Evolutionary conservation across 495 filamentous ascomycete species (phyloP), one percentile per base, ranked within the genome.

Genomic region (Xylaria castorea): DNA sequence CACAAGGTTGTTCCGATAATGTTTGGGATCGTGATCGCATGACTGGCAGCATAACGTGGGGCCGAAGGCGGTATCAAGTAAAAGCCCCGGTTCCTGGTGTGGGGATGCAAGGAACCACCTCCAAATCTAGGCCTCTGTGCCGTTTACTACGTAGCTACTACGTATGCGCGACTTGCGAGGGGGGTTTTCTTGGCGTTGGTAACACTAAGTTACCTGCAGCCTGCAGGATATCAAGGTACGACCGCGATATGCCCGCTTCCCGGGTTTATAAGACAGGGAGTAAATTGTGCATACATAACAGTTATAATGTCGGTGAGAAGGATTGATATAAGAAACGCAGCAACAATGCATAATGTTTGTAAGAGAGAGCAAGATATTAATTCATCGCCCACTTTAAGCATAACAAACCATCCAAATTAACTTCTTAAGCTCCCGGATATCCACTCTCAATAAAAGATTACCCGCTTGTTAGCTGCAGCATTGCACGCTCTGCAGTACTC

Each of bases 221-320:
- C 8, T 42, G 40, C 40, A 42, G 40, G 40, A 42, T 42, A 50
- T 50, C 16, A 11, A 67, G 20, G 38, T 51, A 34, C n/a, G 64
- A n/a, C 64, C 64, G 64, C 40, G 16, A 48, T 67, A 48, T 67
- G 44, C 64, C 64, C 64, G 64, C 53, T 38, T 67, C 27, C 53
- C 64, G 64, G 64, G 42, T 27, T 34, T 8, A 61, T 3, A 11
- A 22, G 16, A 40, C 20, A 38, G 12, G 20, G 6, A 6, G 34
- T 8, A 11, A 38, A 12, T 22, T 22, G 6, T 38, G 51, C 38
- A 11, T 5, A 20, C 12, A 20, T 20, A 27, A 34, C 8, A 42
- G 9, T 3, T 42, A 42, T 9, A 42, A 50, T 50, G 46, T 46
- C 20, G 18, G 12, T 61, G 34, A 22, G n/a, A 5, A 14, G 32